Evolutionary conservation across 78 protist genomes (phyloP), one percentile per base, ranked within the genome.

Genomic region (slime mould (Dictyostelium discoideum)): DNA sequence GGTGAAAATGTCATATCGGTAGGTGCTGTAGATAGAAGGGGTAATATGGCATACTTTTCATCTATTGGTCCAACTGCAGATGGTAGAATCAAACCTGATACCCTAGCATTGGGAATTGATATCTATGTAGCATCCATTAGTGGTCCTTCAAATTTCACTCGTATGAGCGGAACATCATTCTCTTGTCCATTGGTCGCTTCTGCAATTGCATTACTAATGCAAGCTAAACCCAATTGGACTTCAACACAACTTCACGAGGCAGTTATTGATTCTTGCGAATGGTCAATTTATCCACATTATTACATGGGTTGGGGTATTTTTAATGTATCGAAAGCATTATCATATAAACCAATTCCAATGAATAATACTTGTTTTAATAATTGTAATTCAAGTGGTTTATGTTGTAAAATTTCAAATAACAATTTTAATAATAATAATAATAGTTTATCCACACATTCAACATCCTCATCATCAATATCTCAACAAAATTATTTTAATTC

Each of bases 21-120:
- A 11, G 96, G 93, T 20, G 92, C 96, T 0, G 29, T 94, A 14
- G 72, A 60, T 18, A 77, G 39, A 72, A 39, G 8, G 32, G 88
- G 88, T 32, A 69, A 50, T 9, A 48, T 39, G 42, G 54, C 96
- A 24, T 78, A 8, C 24, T 94, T 94, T 46, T 37, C 80, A 5
- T 94, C 96, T 0, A 5, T n/a, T 8, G 96, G 96, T 16, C 96
- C 96, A 76, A 37, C 89, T 4, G 22, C 96, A 0, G 96, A 94
- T 39, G 92, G 92, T 46, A 57, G 96, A 48, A 67, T 86, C 7
- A 94, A 94, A 77, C 96, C 96, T 0, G 96, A 94, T 29, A 74
- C 83, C 0, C 2, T 69, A 8, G 85, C 96, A 1, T 44, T 81
- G 40, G 96, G 96, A 10, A 11, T 22, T 7, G 54, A 67, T 3